Base-by-base conservation (phyloP, 176 grass and related monocot genomes). In the Oryza brachyantha region DNA sequence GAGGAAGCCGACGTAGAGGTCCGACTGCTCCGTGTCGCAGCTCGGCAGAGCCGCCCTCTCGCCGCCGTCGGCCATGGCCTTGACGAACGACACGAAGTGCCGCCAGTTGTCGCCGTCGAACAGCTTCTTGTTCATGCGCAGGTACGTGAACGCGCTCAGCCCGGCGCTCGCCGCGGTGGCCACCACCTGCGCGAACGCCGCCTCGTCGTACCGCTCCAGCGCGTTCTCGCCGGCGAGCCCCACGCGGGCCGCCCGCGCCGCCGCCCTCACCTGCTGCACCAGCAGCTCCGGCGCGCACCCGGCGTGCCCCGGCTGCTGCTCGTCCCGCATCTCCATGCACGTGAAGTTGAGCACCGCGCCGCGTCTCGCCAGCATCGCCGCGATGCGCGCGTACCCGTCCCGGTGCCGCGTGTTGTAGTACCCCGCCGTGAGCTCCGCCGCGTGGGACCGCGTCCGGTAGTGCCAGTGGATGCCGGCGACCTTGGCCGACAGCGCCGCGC, bases 401-500 rank as follows among this genome's bases (percentile, higher is more conserved):
- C 16, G 79, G 34, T 71, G 40, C 57, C 89, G 80, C 29, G 95
- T 98, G 87, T 98, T 98, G 85, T 94, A 94, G 79, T 98, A 98
- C 27, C 95, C 95, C 13, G 95, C 95, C 8, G 95, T 98, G 74
- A 94, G 95, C 81, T 98, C 95, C 17, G 95, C 92, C 2, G 92
- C 95, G 65, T 94, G 95, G 50, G 95, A 98, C 24, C 89, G 85
- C 28, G 89, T 92, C 8, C 85, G 64, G 77, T 98, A 98, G 77
- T 98, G 95, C 95, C 95, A 98, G 85, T 98, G 95, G 85, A 98
- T 98, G 26, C 95, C 95, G 5, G 95, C 92, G 7, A 98, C 92
- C 78, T 98, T 98, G 13, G 86, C 95, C 8, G 95, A 98, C 21
- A 98, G 73, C 68, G 84, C 87, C 8, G 55, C 78, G 7, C 92